These are phyloP conservation scores for Scenedesmus sp. DNA, from an alignment of 163 green algal species.

Conservation along the genomic window DNA sequence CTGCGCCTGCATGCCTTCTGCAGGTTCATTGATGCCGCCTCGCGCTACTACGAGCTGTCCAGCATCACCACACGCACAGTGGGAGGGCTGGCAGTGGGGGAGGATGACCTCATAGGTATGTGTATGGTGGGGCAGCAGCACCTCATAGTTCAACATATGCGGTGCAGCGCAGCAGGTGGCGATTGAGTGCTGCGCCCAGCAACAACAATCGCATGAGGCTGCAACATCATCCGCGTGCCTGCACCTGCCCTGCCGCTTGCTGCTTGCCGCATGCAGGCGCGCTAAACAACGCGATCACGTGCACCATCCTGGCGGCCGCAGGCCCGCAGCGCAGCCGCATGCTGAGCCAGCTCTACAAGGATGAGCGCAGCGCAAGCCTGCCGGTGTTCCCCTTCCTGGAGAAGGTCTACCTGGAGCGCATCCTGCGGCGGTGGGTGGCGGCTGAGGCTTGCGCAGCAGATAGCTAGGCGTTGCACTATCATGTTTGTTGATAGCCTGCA, in stretches of 20 bases:
- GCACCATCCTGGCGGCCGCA: constrained; percentile 92
- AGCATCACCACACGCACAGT: constrained; percentile 56
- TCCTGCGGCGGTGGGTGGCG: constrained; percentile 70
- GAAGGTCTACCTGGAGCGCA: constrained; percentile 96
- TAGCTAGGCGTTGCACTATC: too few relatives aligned
- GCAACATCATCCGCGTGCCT: not conserved
- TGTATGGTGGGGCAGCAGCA: constrained; percentile 34
- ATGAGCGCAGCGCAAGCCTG: constrained; percentile 81
- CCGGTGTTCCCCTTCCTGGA: constrained; percentile 89
- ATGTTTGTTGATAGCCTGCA: not conserved
- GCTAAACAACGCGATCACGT: constrained; percentile 87
- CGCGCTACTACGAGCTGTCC: constrained; percentile 89
- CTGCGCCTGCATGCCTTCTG: not conserved
- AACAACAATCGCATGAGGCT: not conserved
- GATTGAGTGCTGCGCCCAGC: not conserved
- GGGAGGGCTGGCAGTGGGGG: constrained; percentile 57
- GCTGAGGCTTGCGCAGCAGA: not conserved
- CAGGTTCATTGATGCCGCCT: constrained; percentile 90
- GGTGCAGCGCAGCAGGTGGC: not conserved
- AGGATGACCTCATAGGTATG: constrained; percentile 74
- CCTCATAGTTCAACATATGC: not conserved
- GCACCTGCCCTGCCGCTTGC: not conserved
- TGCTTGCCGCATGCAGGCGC: constrained; percentile 51
- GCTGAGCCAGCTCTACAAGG: constrained; percentile 97
- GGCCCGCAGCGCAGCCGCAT: constrained; percentile 94